Evolutionary conservation across 129 eudicot species (phyloP).

Genomic region (Flaveria ramosissima): DNA sequence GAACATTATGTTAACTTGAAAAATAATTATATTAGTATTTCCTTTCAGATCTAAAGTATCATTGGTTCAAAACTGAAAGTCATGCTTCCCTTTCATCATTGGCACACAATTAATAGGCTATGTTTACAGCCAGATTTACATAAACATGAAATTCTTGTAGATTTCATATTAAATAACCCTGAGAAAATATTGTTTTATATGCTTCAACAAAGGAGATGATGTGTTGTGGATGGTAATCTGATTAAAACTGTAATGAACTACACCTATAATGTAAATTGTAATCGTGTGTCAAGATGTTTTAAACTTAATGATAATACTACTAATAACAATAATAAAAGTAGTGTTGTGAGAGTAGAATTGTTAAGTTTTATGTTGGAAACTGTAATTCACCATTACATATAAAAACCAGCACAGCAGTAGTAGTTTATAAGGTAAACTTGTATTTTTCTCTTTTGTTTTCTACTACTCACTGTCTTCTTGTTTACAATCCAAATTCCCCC

Average conservation of each 20-base stretch:
- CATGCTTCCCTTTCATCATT: no score
- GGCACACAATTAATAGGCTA: no score
- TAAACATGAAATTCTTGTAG: no score
- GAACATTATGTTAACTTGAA: no score
- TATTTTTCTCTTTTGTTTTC: conserved; percentile 15
- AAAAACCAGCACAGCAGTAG: conserved; percentile 9
- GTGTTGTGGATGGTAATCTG: background rate
- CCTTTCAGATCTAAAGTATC: no score
- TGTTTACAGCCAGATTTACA: no score
- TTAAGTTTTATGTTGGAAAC: conserved; percentile 18
- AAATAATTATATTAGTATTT: no score
- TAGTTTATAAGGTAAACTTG: conserved; percentile 13
- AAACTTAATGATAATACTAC: background rate
- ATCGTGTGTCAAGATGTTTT: background rate
- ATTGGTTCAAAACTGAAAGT: no score
- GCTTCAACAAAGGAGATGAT: no score
- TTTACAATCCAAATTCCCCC: conserved; percentile 31
- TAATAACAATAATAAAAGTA: conserved; percentile 2
- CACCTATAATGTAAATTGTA: background rate
- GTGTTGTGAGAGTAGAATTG: conserved; percentile 16
- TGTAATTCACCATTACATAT: conserved; percentile 33
- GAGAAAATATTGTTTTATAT: no score
- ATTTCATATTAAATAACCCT: no score
- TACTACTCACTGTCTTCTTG: conserved; percentile 20
- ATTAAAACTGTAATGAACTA: background rate